A percentile compares a stretch with the other conserved stretches of the same genome.
Evolutionary conservation across 768 basidiomycete species (phyloP).

Genomic region (Tylopilus plumbeoviolaceoides): DNA sequence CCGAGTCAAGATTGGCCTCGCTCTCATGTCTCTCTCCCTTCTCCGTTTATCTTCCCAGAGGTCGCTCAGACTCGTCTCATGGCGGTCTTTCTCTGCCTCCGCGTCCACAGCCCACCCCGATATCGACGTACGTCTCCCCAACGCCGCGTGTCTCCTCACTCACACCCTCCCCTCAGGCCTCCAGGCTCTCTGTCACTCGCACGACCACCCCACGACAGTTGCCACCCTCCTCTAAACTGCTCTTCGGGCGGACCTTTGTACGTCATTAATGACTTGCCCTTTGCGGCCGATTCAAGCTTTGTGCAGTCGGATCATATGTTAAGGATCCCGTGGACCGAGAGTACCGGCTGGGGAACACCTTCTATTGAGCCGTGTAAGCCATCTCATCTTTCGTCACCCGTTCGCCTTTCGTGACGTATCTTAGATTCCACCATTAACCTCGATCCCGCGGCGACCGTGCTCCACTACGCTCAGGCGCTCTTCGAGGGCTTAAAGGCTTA

Average conservation of each 20-base stretch:
- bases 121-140: slow-evolving; percentile 42
- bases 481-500: slow-evolving; percentile 98
- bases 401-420: slow-evolving; percentile 5
- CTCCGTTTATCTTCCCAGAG: background rate
- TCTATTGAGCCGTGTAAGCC: slow-evolving; percentile 78
- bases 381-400: background rate
- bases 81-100: slow-evolving; percentile 16
- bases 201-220: slow-evolving; percentile 53
- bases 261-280: slow-evolving; percentile 25
- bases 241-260: slow-evolving; percentile 86
- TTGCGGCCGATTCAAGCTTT: slow-evolving; percentile 7
- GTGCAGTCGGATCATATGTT: slow-evolving; percentile 84
- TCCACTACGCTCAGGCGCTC: slow-evolving; percentile 89
- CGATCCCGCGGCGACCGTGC: slow-evolving; percentile 52
- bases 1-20: too few relatives aligned
- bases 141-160: background rate
- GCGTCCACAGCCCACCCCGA: slow-evolving; percentile 37
- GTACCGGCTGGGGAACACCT: slow-evolving; percentile 78
- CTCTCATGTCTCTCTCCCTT: slow-evolving; percentile 20
- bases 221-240: slow-evolving; percentile 62
- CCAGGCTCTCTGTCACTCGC: slow-evolving; percentile 44
- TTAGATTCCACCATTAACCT: slow-evolving; percentile 23
- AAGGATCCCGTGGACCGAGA: slow-evolving; percentile 64
- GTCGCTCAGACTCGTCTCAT: background rate
- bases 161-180: slow-evolving; percentile 37